Conservation (phyloP, 306 rosid genomes). For the Acmispon strigosus region DNA sequence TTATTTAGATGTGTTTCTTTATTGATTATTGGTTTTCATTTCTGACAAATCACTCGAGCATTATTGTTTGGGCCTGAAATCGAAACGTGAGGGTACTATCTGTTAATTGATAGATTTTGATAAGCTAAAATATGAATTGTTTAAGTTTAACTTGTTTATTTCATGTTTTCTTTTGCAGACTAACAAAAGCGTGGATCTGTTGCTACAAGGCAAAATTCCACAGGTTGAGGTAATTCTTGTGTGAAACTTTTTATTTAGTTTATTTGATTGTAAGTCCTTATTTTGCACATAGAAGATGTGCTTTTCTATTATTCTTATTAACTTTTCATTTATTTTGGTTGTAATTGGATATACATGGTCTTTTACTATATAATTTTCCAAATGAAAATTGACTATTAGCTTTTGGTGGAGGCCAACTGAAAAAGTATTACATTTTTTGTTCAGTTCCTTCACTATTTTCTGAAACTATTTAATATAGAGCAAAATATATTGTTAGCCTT, state of each 20-base stretch:
- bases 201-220: conserved; percentile 51
- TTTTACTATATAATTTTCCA: background rate
- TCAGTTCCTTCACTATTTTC: background rate
- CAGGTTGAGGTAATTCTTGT: conserved; percentile 59
- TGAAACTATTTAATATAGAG: background rate
- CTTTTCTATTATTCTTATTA: conserved; percentile 1
- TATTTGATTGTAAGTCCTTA: background rate
- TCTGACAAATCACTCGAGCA: background rate
- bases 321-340: background rate
- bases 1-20: background rate
- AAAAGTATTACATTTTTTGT: background rate
- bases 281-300: background rate
- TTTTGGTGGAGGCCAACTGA: background rate
- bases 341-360: conserved; percentile 1
- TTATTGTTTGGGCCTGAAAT: background rate
- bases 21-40: background rate
- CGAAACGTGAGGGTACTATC: background rate
- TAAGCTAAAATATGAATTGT: background rate
- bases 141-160: background rate
- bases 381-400: background rate
- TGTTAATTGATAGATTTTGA: conserved; percentile 1
- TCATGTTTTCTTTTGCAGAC: conserved; percentile 36
- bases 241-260: background rate
- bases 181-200: conserved; percentile 60
- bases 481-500: background rate